A percentile compares a stretch with the other conserved stretches of the same genome.
phyloP scores from a whole-genome alignment of 768 basidiomycete species.

The Calocera cornea region DNA sequence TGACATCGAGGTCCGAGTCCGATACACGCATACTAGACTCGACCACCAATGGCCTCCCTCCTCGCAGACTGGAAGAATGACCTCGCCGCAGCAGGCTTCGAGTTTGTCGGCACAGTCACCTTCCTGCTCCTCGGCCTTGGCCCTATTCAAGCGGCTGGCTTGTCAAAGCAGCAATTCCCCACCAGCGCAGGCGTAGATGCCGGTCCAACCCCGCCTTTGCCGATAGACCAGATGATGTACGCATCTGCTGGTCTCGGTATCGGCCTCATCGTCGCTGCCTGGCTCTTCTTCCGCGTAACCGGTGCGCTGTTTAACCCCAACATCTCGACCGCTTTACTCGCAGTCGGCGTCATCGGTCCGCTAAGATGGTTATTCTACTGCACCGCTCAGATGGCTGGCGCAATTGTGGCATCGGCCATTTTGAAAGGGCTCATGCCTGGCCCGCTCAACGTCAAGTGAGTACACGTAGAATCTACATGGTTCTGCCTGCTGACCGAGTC shows the following conservation, averaged over 20 bases:
- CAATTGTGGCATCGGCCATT: constrained; percentile 45
- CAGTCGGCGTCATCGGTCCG: constrained; percentile 42
- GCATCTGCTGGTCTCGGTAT: constrained; percentile 48
- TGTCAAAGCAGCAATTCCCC: constrained; percentile 22
- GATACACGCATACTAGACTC: not conserved
- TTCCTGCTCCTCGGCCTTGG: constrained; percentile 54
- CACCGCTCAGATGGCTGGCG: constrained; percentile 42
- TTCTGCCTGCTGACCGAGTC: not conserved
- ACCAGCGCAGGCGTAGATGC: constrained; percentile 10
- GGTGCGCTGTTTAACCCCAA: constrained; percentile 56
- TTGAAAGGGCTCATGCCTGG: constrained; percentile 43
- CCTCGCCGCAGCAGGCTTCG: constrained; percentile 10
- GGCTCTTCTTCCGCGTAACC: constrained; percentile 50
- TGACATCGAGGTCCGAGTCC: not conserved
- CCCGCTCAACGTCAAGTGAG: constrained; percentile 25
- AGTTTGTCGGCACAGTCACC: constrained; percentile 19
- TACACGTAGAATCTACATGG: not conserved
- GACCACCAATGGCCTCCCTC: not conserved
- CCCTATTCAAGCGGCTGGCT: constrained; percentile 44
- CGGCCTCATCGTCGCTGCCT: constrained; percentile 46
- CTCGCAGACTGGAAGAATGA: constrained; percentile 5
- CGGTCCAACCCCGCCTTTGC: not conserved
- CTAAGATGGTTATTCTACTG: constrained; percentile 45
- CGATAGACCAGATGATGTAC: constrained; percentile 37
- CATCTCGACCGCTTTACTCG: constrained; percentile 44